Base-by-base conservation (phyloP, 768 basidiomycete species). In the Gelatoporia subvermispora region DNA sequence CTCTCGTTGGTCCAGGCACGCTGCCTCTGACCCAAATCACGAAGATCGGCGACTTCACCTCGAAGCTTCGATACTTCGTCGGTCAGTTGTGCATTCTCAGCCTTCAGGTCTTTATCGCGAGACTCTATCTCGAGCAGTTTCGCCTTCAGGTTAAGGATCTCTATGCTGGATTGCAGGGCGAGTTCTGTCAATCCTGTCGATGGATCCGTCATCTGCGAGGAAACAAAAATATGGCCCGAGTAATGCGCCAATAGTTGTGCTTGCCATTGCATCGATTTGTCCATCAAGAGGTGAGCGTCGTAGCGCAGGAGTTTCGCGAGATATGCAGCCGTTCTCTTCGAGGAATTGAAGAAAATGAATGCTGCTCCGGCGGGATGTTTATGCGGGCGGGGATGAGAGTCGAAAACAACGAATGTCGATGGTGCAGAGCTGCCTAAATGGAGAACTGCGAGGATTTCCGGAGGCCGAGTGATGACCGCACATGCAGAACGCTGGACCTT, bases 401-500 rank as follows among this genome's bases (percentile, higher is more conserved):
- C 84, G 50, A 86, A 86, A 37, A 85, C 65, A 39, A 78, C 70
- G 54, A 79, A 85, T 15, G 79, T 60, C 20, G 65, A 60, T n/a
- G 45, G 35, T 2, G 42, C 25, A 5, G 45, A 31, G 16, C 44
- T 56, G 28, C 52, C 45, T 35, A 71, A 55, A 50, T 66, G 70
- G 51, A 82, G 58, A 57, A 81, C 77, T 16, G 76, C 71, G 11
- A 86, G 62, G 45, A 86, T 85, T 58, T 86, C 85, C 0, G 85
- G 84, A 31, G 85, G 82, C 18, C 83, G 81, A 0, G 85, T 87
- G 51, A 87, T 78, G 43, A 85, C 70, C 31, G 67, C 68, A 45
- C 74, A 75, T 39, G 71, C 49, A 43, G 69, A 59, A 50, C 63
- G 24, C 18, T 56, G 2, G 7, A 35, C 37, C 37, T 28, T 49